These are phyloP conservation scores for Alternaria rosae DNA, from an alignment of 2,329 filamentous ascomycete genomes.

Conservation along the genomic window DNA sequence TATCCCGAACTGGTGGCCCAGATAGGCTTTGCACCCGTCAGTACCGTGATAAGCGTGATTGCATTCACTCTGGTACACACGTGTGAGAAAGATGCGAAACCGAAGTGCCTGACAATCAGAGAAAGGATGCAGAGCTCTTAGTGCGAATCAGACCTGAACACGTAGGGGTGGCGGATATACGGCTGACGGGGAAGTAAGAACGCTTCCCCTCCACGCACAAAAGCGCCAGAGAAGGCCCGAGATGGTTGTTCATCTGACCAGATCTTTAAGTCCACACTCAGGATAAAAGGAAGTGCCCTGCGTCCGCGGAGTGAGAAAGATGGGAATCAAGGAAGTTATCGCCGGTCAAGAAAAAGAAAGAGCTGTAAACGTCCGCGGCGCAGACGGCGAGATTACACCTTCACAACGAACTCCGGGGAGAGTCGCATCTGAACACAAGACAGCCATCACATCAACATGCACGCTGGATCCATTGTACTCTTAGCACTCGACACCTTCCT, in stretches of 20 bases:
- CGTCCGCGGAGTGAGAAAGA: not conserved
- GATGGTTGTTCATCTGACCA: not conserved
- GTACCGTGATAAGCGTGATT: not conserved
- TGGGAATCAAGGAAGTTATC: not conserved
- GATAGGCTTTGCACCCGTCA: not conserved
- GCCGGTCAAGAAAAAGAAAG: not conserved
- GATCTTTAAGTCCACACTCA: not conserved
- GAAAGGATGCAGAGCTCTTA: not conserved
- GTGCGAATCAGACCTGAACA: not conserved
- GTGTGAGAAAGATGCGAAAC: not conserved
- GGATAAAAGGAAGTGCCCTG: not conserved
- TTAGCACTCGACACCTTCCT: not conserved
- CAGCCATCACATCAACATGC: not conserved
- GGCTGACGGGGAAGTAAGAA: not conserved
- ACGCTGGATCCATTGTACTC: not conserved
- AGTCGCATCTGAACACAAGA: not conserved
- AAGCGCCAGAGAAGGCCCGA: conserved; percentile 13
- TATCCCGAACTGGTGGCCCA: not conserved
- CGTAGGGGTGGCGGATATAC: not conserved
- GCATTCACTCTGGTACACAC: not conserved
- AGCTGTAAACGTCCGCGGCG: not conserved
- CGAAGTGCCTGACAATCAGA: not conserved
- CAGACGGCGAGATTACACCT: not conserved
- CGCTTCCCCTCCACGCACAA: not conserved
- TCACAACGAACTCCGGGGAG: no score